A percentile compares a stretch with the other conserved stretches of the same genome.
Conservation (phyloP, 352 stramenopile genomes). For the Blastocystis sp. region DNA sequence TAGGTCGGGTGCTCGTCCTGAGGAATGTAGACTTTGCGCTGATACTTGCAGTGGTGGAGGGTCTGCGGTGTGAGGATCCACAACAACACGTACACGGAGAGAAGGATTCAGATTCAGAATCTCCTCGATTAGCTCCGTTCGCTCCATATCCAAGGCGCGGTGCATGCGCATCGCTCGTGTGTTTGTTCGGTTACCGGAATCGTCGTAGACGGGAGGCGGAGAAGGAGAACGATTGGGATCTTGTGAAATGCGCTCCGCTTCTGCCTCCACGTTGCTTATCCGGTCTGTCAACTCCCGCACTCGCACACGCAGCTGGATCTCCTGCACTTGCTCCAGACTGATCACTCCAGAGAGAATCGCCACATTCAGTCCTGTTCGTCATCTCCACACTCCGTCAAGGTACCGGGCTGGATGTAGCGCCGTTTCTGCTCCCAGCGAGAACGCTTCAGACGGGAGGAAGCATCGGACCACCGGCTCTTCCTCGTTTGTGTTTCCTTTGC, state of each 20-base stretch:
- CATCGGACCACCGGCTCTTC: slow-evolving; percentile 77
- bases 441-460: slow-evolving; percentile 72
- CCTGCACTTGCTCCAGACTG: slow-evolving; percentile 62
- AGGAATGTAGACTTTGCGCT: slow-evolving; percentile 94
- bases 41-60: slow-evolving; percentile 81
- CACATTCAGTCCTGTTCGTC: slow-evolving; percentile 22
- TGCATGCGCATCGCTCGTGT: slow-evolving; percentile 90
- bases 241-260: slow-evolving; percentile 41
- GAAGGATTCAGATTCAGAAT: slow-evolving; percentile 88
- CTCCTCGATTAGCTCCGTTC: slow-evolving; percentile 87
- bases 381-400: neutral
- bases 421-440: slow-evolving; percentile 71
- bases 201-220: slow-evolving; percentile 90
- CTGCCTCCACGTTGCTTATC: slow-evolving; percentile 57
- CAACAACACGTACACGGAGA: neutral
- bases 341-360: slow-evolving; percentile 44
- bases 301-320: slow-evolving; percentile 64
- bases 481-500: neutral
- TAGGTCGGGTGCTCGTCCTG: slow-evolving; percentile 93
- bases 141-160: slow-evolving; percentile 82
- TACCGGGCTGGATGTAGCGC: slow-evolving; percentile 72
- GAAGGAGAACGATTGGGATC: slow-evolving; percentile 85
- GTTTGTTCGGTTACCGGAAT: slow-evolving; percentile 88
- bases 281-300: slow-evolving; percentile 30
- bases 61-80: slow-evolving; percentile 68